Conservation (phyloP, 2,329 filamentous ascomycete genomes). For the Cytospora piceicola region DNA sequence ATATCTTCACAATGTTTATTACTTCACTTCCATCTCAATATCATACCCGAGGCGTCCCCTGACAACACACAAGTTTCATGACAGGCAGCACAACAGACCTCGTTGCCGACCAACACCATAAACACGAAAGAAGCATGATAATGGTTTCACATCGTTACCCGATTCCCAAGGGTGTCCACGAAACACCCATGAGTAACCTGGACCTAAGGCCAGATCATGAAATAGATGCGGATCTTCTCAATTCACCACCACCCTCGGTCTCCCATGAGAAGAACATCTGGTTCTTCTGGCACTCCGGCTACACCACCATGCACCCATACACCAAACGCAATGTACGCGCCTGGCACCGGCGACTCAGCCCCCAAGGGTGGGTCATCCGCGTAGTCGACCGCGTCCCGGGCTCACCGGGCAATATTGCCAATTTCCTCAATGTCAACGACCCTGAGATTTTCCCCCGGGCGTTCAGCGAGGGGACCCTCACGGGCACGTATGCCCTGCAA, state of each 20-base stretch:
- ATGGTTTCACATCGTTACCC: slow-evolving; percentile 37
- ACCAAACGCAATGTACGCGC: slow-evolving; percentile 56
- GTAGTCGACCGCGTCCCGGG: slow-evolving; percentile 50
- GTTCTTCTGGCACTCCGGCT: slow-evolving; percentile 62
- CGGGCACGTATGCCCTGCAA: slow-evolving; percentile 54
- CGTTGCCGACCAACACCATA: slow-evolving; percentile 2
- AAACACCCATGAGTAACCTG: slow-evolving; percentile 44
- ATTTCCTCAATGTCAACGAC: slow-evolving; percentile 53
- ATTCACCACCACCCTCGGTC: slow-evolving; percentile 42
- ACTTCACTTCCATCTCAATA: not conserved
- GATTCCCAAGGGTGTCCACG: slow-evolving; percentile 46
- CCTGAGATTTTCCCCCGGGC: slow-evolving; percentile 50
- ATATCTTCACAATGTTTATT: not conserved
- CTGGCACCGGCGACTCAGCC: slow-evolving; percentile 57
- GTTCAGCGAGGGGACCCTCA: slow-evolving; percentile 53
- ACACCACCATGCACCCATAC: slow-evolving; percentile 53
- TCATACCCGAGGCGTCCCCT: not conserved
- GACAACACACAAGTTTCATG: not conserved
- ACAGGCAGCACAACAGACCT: not conserved
- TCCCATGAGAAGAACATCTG: slow-evolving; percentile 57
- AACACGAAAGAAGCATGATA: slow-evolving; percentile 16
- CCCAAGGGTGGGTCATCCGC: slow-evolving; percentile 56
- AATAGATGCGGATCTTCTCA: slow-evolving; percentile 48
- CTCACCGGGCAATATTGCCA: slow-evolving; percentile 52
- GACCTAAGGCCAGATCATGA: slow-evolving; percentile 52